Evolutionary conservation across 106 monocot genomes (phyloP).

Genomic region (Triglochin maritima): DNA sequence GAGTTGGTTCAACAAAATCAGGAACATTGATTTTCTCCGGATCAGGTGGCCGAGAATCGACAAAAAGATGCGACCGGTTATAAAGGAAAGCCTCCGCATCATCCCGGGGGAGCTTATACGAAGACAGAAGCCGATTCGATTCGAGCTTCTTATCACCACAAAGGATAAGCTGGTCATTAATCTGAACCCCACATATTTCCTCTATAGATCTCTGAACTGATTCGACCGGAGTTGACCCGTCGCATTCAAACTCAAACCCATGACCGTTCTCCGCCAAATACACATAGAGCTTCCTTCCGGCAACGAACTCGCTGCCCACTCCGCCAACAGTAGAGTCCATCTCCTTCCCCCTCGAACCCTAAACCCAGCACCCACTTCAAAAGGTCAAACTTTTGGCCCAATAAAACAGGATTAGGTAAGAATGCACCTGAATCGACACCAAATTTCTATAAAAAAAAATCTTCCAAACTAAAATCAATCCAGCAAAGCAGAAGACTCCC

Average conservation of each 20-base stretch:
- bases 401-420: too few relatives aligned
- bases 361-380: conserved; percentile 4
- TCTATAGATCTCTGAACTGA: conserved; percentile 57
- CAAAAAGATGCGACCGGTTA: conserved; percentile 56
- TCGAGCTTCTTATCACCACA: conserved; percentile 62
- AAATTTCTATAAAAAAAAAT: too few relatives aligned
- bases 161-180: conserved; percentile 69
- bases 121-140: conserved; percentile 36
- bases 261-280: conserved; percentile 80
- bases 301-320: conserved; percentile 31
- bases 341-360: conserved; percentile 2
- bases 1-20: conserved; percentile 24
- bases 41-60: conserved; percentile 40
- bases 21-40: conserved; percentile 54
- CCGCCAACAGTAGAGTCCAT: conserved; percentile 56
- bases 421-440: too few relatives aligned
- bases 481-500: too few relatives aligned
- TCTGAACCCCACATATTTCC: conserved; percentile 31
- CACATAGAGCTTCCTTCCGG: conserved; percentile 68
- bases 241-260: conserved; percentile 86
- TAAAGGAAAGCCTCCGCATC: conserved; percentile 73
- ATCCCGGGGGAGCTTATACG: conserved; percentile 85
- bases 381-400: neutral
- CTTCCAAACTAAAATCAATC: too few relatives aligned
- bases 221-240: conserved; percentile 59